These are phyloP conservation scores for Zanthoxylum bungeanum DNA, from an alignment of 345 rosid genomes.

Conservation along the genomic window DNA sequence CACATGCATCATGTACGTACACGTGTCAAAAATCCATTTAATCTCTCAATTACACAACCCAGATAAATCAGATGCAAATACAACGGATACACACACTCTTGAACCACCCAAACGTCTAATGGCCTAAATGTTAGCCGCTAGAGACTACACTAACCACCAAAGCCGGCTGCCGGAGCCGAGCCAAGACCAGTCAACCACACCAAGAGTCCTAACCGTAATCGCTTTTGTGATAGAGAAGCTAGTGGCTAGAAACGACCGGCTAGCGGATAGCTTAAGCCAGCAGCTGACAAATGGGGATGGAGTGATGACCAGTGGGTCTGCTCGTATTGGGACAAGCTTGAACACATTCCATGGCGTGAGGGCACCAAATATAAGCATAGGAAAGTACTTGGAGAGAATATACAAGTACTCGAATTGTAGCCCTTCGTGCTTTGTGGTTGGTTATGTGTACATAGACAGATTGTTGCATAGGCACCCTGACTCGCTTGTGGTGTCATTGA, in stretches of 20 bases:
- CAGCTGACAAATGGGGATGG: constrained; percentile 12
- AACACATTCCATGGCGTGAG: constrained; percentile 73
- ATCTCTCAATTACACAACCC: background rate
- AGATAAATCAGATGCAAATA: background rate
- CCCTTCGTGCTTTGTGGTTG: constrained; percentile 88
- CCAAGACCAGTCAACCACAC: constrained; percentile 37
- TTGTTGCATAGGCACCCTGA: constrained; percentile 67
- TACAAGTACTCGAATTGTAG: constrained; percentile 81
- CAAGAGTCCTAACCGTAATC: constrained; percentile 67
- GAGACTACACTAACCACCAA: constrained; percentile 21
- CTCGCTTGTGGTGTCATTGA: constrained; percentile 66
- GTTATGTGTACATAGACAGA: constrained; percentile 74
- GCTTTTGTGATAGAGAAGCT: constrained; percentile 67
- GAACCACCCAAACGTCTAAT: constrained; percentile 20
- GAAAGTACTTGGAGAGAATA: constrained; percentile 80
- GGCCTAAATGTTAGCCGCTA: constrained; percentile 41
- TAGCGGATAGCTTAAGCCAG: constrained; percentile 32
- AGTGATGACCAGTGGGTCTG: constrained; percentile 1
- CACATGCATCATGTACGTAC: constrained; percentile 9
- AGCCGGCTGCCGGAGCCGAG: constrained; percentile 31
- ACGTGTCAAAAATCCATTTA: constrained; percentile 28
- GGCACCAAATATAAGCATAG: constrained; percentile 71
- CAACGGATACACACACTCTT: background rate
- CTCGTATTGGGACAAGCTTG: constrained; percentile 52
- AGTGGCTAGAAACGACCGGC: constrained; percentile 67